phyloP scores from a whole-genome alignment of 2,329 filamentous ascomycete genomes.

The Cadophora sp. region DNA sequence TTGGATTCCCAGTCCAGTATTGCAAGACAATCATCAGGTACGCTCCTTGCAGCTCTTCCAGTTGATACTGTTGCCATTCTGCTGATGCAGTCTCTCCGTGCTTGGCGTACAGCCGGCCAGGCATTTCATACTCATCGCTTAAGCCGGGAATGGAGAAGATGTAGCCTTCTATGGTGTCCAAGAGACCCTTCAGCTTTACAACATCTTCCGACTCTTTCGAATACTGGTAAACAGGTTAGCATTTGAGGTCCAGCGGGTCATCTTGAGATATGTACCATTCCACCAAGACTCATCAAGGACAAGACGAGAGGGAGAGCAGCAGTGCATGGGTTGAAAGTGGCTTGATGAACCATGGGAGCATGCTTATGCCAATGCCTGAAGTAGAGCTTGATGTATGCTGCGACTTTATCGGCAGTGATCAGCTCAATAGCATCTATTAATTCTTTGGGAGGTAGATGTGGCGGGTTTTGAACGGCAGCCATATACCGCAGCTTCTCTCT shows the following conservation, averaged over 20 bases:
- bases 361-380: slow-evolving; percentile 45
- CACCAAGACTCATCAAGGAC: slow-evolving; percentile 42
- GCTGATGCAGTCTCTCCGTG: slow-evolving; percentile 33
- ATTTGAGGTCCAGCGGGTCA: not conserved
- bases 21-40: slow-evolving; percentile 44
- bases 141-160: slow-evolving; percentile 40
- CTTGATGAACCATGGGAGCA: slow-evolving; percentile 42
- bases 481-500: slow-evolving; percentile 40
- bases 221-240: slow-evolving; percentile 34
- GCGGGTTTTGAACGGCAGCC: slow-evolving; percentile 30
- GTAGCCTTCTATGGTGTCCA: slow-evolving; percentile 41
- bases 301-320: slow-evolving; percentile 42
- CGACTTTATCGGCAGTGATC: slow-evolving; percentile 39
- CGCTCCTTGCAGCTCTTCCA: slow-evolving; percentile 43
- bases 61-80: slow-evolving; percentile 43
- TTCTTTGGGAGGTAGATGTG: slow-evolving; percentile 36
- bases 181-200: slow-evolving; percentile 33
- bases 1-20: slow-evolving; percentile 42
- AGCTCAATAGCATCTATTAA: slow-evolving; percentile 39
- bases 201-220: slow-evolving; percentile 36
- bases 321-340: slow-evolving; percentile 40
- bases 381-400: slow-evolving; percentile 40
- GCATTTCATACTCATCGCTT: slow-evolving; percentile 41
- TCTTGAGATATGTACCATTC: slow-evolving; percentile 37
- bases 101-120: slow-evolving; percentile 37